A percentile compares a stretch with the other conserved stretches of the same genome.
Conservation (phyloP, 495 filamentous ascomycete species). For the Umbilicaria muhlenbergii region DNA sequence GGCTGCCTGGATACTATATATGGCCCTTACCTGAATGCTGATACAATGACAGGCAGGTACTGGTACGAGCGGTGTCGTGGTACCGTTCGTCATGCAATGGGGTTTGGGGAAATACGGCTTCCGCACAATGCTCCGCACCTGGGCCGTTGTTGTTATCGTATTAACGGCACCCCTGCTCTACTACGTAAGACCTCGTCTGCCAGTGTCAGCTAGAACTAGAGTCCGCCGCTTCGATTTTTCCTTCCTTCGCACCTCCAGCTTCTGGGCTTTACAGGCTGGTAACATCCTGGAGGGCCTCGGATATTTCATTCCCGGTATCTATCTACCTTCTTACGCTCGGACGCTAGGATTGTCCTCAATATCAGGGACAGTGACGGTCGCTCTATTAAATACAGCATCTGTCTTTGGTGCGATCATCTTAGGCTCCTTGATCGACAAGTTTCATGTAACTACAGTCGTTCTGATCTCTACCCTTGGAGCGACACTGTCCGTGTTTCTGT, state of each 20-base stretch:
- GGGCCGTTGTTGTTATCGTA: slow-evolving; percentile 32
- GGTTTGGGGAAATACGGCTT: slow-evolving; percentile 38
- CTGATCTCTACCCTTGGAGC: slow-evolving; percentile 42
- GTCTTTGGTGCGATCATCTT: slow-evolving; percentile 42
- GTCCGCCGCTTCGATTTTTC: slow-evolving; percentile 25
- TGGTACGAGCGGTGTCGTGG: slow-evolving; percentile 26
- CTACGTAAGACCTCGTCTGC: slow-evolving; percentile 43
- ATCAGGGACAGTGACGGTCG: slow-evolving; percentile 33
- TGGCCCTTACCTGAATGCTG: neutral
- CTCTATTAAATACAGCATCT: slow-evolving; percentile 40
- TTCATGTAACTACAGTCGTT: slow-evolving; percentile 43
- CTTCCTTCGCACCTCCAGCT: slow-evolving; percentile 33
- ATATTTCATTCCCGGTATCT: slow-evolving; percentile 52
- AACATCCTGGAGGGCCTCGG: slow-evolving; percentile 48
- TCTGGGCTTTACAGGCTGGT: slow-evolving; percentile 38
- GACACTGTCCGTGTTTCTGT: slow-evolving; percentile 41
- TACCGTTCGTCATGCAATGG: slow-evolving; percentile 37
- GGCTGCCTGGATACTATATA: no score
- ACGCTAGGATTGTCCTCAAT: slow-evolving; percentile 28
- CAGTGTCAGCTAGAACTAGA: slow-evolving; percentile 19
- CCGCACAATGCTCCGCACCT: slow-evolving; percentile 37
- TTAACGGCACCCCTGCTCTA: slow-evolving; percentile 35
- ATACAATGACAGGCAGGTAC: slow-evolving; percentile 25
- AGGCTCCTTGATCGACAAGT: slow-evolving; percentile 43
- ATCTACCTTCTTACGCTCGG: slow-evolving; percentile 43